A percentile compares a stretch with the other conserved stretches of the same genome.
phyloP scores from a whole-genome alignment of 768 basidiomycete species.

The Clitopilus hobsonii region DNA sequence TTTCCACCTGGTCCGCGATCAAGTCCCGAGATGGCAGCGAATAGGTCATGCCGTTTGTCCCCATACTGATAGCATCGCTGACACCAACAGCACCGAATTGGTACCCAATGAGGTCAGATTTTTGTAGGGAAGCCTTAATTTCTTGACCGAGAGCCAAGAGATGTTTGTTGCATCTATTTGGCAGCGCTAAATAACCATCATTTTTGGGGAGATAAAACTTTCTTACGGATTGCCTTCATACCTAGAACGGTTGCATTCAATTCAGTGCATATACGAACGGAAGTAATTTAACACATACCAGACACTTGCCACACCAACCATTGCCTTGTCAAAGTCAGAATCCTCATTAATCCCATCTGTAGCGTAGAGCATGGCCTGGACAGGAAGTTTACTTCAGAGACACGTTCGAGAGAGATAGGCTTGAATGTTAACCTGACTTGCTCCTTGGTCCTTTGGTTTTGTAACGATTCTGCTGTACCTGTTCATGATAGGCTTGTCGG shows the following conservation, averaged over 20 bases:
- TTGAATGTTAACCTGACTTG: constrained; percentile 65
- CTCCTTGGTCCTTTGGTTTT: constrained; percentile 90
- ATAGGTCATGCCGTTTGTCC: constrained; percentile 88
- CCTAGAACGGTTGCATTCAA: constrained; percentile 43
- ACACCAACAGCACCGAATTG: constrained; percentile 98
- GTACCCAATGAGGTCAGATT: constrained; percentile 81
- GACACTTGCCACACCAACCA: constrained; percentile 96
- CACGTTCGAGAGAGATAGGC: background rate
- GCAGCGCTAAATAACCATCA: constrained; percentile 2
- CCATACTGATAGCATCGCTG: constrained; percentile 98
- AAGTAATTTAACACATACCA: constrained; percentile 55
- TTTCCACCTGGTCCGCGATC: constrained; percentile 96
- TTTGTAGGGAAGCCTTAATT: constrained; percentile 74
- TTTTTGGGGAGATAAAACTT: background rate
- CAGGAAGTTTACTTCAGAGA: background rate
- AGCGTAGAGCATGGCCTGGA: constrained; percentile 99
- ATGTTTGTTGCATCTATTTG: constrained; percentile 86
- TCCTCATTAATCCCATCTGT: constrained; percentile 85
- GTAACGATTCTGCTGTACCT: constrained; percentile 81
- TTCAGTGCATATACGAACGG: constrained; percentile 4
- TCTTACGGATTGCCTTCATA: constrained; percentile 98
- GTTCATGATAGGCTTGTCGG: constrained; percentile 46
- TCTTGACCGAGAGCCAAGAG: constrained; percentile 84
- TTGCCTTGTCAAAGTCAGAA: constrained; percentile 88
- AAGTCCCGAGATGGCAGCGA: constrained; percentile 98